Evolutionary conservation across 306 rosid species (phyloP).

Genomic region (Neltuma alba): DNA sequence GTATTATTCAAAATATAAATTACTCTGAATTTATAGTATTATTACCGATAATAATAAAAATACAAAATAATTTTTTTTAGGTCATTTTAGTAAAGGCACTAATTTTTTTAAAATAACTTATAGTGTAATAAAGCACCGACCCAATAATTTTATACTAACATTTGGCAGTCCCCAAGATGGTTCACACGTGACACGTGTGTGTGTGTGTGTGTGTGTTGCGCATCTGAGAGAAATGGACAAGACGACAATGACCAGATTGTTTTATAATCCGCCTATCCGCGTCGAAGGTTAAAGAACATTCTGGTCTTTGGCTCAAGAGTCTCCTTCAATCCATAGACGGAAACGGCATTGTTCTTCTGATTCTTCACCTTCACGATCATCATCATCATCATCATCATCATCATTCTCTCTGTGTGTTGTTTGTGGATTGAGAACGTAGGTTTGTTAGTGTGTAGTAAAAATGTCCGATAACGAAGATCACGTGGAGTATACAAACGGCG

Average conservation of each 20-base stretch:
- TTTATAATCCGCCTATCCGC: neutral
- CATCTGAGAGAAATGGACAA: neutral
- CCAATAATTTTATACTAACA: neutral
- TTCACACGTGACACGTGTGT: neutral
- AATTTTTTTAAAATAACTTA: too few relatives aligned
- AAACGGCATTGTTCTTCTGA: constrained; percentile 9
- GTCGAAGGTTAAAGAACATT: neutral
- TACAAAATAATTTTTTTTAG: too few relatives aligned
- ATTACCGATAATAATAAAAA: too few relatives aligned
- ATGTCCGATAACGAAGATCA: constrained; percentile 65
- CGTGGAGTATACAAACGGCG: constrained; percentile 47
- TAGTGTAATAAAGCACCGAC: neutral
- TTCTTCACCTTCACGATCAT: neutral
- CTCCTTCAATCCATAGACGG: neutral
- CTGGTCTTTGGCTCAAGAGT: neutral
- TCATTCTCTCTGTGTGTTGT: neutral
- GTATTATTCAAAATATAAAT: too few relatives aligned
- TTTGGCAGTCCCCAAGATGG: neutral
- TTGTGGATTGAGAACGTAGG: neutral
- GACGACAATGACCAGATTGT: neutral
- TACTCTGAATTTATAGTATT: neutral
- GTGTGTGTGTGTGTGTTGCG: neutral
- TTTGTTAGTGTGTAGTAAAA: constrained; percentile 3
- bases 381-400: constrained; percentile 1
- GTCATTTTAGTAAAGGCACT: too few relatives aligned